A percentile compares a stretch with the other conserved stretches of the same genome.
These are phyloP conservation scores for Cordyceps cicadae DNA, from an alignment of 2,329 filamentous ascomycete species.

Conservation along the genomic window DNA sequence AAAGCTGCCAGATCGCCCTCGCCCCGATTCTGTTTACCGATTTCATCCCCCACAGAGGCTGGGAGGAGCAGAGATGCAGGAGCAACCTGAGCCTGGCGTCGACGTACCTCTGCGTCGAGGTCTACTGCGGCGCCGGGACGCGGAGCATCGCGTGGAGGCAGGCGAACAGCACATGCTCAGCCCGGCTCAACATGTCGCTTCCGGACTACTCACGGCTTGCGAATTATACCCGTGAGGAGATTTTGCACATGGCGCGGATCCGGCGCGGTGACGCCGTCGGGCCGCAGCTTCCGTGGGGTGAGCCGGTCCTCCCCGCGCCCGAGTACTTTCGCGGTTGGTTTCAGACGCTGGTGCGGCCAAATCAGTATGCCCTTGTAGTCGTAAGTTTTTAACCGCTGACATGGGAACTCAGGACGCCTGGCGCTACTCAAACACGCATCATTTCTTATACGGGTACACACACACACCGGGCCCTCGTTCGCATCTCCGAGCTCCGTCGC, in stretches of 20 bases:
- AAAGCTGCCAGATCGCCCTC: conserved; percentile 1
- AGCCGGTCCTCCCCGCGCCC: neutral
- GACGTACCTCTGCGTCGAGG: neutral
- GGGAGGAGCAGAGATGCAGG: neutral
- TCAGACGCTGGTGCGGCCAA: neutral
- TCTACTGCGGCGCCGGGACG: conserved; percentile 1
- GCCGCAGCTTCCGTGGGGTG: neutral
- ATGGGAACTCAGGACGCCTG: neutral
- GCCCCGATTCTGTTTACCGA: neutral
- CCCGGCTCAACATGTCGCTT: neutral
- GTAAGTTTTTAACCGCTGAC: neutral
- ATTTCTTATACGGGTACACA: conserved; percentile 8
- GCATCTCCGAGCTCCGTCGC: neutral
- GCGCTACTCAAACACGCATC: neutral
- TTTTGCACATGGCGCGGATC: neutral
- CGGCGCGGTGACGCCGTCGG: neutral
- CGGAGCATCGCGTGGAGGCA: neutral
- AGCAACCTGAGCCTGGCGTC: neutral
- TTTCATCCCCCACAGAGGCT: neutral
- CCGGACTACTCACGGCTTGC: neutral
- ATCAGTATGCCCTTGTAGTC: neutral
- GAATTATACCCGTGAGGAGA: neutral
- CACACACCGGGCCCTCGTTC: no score
- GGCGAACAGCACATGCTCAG: neutral
- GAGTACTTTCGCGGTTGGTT: neutral